Evolutionary conservation across 306 rosid genomes (phyloP), one percentile per base, ranked within the genome.

Genomic region (Calophaca sinica): DNA sequence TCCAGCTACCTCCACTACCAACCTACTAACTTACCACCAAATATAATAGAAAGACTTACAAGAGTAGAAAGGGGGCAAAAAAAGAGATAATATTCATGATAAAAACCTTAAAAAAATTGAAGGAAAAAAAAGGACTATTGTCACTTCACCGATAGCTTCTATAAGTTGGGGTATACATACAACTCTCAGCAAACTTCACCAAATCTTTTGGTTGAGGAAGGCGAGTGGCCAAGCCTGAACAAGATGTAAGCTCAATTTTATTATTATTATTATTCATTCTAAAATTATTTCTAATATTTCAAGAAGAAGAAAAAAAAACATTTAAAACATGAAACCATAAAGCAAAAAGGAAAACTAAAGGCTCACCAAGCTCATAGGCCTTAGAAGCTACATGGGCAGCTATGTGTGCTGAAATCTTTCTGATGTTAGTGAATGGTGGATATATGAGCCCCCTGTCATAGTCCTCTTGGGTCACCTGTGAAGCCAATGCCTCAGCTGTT

Each of bases 401-500:
- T 61, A 94, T 94, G 10, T 85, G 86, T 13, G 99, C 97, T n/a
- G 99, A 94, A 80, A 94, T 92, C 79, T 90, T 86, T 84, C 97
- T 86, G 82, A 94, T 94, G 93, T 86, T 81, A 32, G 92, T 35
- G 82, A 94, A 92, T 29, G 97, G 96, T 38, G 97, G 99, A 81
- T 52, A 94, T 70, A 94, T 81, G 80, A 88, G 96, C n/a, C 99
- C 99, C 81, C 83, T 92, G 73, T 86, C 86, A 60, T 53, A 90
- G 75, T 94, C 80, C 41, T 94, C 93, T 59, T 73, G 71, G 20
- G 82, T 81, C 77, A 94, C 97, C 59, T 90, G 89, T 55, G 88
- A 78, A 35, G 96, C 97, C 86, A 94, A 84, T 33, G 97, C 96
- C 73, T 94, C 99, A 63, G 99, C 99, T 94, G 92, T 77, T 84